Conservation (phyloP, 2,329 filamentous ascomycete genomes). For the Trichoderma guizhouense region DNA sequence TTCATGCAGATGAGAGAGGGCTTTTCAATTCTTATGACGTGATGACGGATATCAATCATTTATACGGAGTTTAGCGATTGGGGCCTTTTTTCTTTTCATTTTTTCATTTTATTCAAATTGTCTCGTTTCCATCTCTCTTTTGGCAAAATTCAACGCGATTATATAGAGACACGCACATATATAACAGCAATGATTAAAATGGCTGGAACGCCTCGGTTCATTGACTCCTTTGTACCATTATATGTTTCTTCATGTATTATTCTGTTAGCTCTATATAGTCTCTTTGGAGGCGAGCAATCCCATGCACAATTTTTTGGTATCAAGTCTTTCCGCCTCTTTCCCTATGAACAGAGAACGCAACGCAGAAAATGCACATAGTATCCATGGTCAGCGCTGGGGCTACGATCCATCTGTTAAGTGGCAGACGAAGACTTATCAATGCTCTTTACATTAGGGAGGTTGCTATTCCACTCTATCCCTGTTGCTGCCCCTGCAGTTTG, state of each 20-base stretch:
- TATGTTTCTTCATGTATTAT: neutral
- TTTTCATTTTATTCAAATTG: neutral
- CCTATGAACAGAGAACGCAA: too few species aligned
- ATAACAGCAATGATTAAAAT: neutral
- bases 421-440: neutral
- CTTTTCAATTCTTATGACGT: neutral
- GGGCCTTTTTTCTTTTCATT: neutral
- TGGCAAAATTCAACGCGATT: neutral
- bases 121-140: neutral
- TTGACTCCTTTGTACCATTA: neutral
- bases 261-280: neutral
- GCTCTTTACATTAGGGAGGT: neutral
- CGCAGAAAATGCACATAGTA: neutral
- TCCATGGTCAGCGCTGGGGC: neutral
- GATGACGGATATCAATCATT: neutral
- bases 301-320: neutral
- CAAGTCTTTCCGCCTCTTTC: neutral
- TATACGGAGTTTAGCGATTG: slow-evolving; percentile 3
- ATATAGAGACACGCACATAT: neutral
- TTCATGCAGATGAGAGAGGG: neutral
- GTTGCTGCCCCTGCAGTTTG: neutral
- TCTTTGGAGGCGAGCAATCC: neutral
- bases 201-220: neutral
- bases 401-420: neutral
- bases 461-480: neutral